Evolutionary conservation across 257 asterid genomes (phyloP).

Genomic region (Forsythia viridissima): DNA sequence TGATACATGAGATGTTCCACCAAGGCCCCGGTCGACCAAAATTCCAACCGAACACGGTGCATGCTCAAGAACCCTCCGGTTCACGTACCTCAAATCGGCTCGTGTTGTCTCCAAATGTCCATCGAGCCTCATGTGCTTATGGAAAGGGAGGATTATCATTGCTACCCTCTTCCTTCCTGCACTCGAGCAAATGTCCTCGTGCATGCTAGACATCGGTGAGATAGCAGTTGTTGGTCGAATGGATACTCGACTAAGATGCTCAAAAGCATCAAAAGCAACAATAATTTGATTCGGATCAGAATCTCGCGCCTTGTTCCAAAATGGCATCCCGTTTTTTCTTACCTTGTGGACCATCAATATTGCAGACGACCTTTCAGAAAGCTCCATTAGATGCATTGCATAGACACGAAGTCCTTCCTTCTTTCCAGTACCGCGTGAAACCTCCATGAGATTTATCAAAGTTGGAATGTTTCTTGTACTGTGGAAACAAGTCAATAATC

Average conservation of each 20-base stretch:
- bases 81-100: conserved; percentile 40
- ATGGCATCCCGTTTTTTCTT: conserved; percentile 41
- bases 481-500: conserved; percentile 37
- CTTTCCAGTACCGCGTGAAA: conserved; percentile 47
- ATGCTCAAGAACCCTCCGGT: conserved; percentile 45
- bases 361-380: conserved; percentile 51
- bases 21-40: conserved; percentile 56
- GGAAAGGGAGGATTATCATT: conserved; percentile 53
- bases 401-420: conserved; percentile 47
- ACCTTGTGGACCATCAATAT: conserved; percentile 53
- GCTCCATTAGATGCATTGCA: conserved; percentile 60
- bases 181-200: conserved; percentile 45
- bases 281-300: conserved; percentile 35
- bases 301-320: conserved; percentile 25
- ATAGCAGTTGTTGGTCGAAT: conserved; percentile 56
- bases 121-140: conserved; percentile 50
- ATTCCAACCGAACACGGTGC: conserved; percentile 56
- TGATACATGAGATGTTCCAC: conserved; percentile 54
- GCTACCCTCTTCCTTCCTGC: conserved; percentile 46
- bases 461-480: conserved; percentile 38
- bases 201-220: conserved; percentile 43
- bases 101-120: conserved; percentile 51
- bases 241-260: conserved; percentile 46
- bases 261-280: conserved; percentile 50
- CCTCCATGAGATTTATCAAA: conserved; percentile 54